These are phyloP conservation scores for Primulina eburnea DNA, from an alignment of 257 asterid species.

Conservation along the genomic window DNA sequence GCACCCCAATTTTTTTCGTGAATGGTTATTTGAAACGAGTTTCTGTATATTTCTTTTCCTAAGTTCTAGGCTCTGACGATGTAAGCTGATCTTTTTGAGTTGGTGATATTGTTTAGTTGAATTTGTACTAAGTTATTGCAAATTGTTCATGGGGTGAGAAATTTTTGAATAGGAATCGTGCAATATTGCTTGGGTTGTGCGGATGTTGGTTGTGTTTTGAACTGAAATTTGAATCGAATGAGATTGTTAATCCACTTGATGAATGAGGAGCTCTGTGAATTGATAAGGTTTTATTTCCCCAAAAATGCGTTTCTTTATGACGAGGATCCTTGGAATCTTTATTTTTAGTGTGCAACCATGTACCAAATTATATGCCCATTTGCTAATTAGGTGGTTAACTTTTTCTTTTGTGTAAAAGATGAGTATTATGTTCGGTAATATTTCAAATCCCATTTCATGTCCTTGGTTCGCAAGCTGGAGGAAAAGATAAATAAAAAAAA, in stretches of 20 bases:
- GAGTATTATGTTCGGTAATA: background rate
- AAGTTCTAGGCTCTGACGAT: slow-evolving; percentile 5
- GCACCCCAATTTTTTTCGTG: background rate
- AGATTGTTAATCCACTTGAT: slow-evolving; percentile 1
- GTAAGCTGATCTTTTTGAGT: slow-evolving; percentile 12
- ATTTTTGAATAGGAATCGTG: background rate
- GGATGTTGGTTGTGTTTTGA: background rate
- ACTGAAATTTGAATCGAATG: slow-evolving; percentile 2
- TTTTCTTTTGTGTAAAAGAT: background rate
- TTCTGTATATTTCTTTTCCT: background rate
- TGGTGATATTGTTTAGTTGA: slow-evolving; percentile 2
- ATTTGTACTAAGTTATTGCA: background rate
- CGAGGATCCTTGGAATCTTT: background rate
- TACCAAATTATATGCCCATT: background rate
- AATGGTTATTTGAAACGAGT: slow-evolving; percentile 9
- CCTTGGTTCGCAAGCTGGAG: background rate
- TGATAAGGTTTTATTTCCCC: background rate
- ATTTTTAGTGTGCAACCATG: background rate
- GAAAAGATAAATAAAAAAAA: background rate
- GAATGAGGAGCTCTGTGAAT: background rate
- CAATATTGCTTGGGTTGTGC: slow-evolving; percentile 4
- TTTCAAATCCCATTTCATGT: background rate
- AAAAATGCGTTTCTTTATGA: background rate
- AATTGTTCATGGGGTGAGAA: slow-evolving; percentile 2
- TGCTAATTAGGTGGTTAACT: background rate